Base-by-base conservation (phyloP, 208 protist species). In the Leishmania guyanensis region DNA sequence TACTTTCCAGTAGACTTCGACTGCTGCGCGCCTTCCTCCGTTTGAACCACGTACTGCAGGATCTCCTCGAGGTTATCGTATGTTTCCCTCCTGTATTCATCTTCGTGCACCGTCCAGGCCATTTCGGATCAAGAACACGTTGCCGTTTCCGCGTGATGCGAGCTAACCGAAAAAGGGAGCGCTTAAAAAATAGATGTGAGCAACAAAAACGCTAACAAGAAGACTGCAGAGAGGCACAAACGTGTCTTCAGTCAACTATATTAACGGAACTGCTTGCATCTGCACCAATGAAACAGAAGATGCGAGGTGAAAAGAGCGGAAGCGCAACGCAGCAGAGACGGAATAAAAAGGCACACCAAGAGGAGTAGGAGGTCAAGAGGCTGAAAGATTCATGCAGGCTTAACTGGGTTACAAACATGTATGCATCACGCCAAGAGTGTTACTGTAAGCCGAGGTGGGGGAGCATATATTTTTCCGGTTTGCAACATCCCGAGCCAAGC, bases 71-170 rank as follows among this genome's bases (percentile, higher is more conserved):
- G 36, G 82, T 93, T 91, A 12, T 73, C 36, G 82, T 82, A 84
- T 43, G 87, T 89, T n/a, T 87, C 84, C 62, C 70, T 86, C 69
- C 74, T 91, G 86, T 94, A 94, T 77, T 95, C 92, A 71, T 97
- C 91, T 66, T 97, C 92, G 74, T 96, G 94, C 69, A 97, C 94
- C 68, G 92, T 96, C 94, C 92, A 97, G 72, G 93, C 88, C 89
- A 77, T 77, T 39, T 33, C 17, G 66, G 48, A 51, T 50, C 17
- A 43, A 9, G 39, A 53, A 26, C 16, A 46, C 46, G 53, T 6
- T 33, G 76, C 51, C n/a, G 26, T 53, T 29, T 48, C 29, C 20
- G 43, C 36, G 2, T 0, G 68, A 72, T 4, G 68, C 22, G 43
- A 50, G 46, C 14, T 43, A 50, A 17, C 16, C 16, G 8, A 22